These are phyloP conservation scores for Calonectria pseudoturangicola DNA, from an alignment of 2,329 filamentous ascomycete species.

Conservation along the genomic window DNA sequence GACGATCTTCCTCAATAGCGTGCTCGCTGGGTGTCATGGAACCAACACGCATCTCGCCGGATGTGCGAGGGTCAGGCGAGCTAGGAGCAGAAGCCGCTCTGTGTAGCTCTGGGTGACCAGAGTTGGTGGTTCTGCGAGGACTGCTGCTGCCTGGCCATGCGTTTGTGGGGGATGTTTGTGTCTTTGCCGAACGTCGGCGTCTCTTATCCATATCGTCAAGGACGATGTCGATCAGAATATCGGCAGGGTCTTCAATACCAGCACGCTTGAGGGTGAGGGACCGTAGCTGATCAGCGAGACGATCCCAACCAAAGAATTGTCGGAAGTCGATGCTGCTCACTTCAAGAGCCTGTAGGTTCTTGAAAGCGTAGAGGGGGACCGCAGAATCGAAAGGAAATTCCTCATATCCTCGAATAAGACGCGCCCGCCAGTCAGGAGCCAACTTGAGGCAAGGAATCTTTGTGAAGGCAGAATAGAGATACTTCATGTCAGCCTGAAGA, in stretches of 20 bases:
- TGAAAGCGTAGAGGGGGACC: constrained; percentile 96
- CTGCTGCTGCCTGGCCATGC: constrained; percentile 77
- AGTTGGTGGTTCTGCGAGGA: constrained; percentile 75
- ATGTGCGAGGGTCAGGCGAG: constrained; percentile 71
- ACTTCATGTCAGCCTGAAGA: constrained; percentile 90
- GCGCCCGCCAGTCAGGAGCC: constrained; percentile 93
- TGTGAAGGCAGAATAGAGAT: constrained; percentile 98
- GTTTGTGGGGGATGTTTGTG: constrained; percentile 85
- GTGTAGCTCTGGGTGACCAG: constrained; percentile 78
- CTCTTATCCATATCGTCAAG: constrained; percentile 97
- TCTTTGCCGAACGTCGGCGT: constrained; percentile 89
- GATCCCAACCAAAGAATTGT: constrained; percentile 98
- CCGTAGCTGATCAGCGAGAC: constrained; percentile 91
- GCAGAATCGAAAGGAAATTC: constrained; percentile 99
- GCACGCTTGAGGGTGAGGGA: constrained; percentile 92
- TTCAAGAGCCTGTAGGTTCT: constrained; percentile 95
- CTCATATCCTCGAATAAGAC: constrained; percentile 93
- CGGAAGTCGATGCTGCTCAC: constrained; percentile 97
- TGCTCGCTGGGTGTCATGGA: constrained; percentile 75
- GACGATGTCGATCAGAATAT: constrained; percentile 93
- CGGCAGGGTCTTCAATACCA: constrained; percentile 90
- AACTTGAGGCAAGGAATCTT: constrained; percentile 95
- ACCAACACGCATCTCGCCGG: constrained; percentile 73
- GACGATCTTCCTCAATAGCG: constrained; percentile 64
- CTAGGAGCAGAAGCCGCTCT: constrained; percentile 82